A percentile compares a stretch with the other conserved stretches of the same genome.
These are phyloP conservation scores for Rhizoctonia solani DNA, from an alignment of 1,284 basidiomycete genomes.

Conservation along the genomic window DNA sequence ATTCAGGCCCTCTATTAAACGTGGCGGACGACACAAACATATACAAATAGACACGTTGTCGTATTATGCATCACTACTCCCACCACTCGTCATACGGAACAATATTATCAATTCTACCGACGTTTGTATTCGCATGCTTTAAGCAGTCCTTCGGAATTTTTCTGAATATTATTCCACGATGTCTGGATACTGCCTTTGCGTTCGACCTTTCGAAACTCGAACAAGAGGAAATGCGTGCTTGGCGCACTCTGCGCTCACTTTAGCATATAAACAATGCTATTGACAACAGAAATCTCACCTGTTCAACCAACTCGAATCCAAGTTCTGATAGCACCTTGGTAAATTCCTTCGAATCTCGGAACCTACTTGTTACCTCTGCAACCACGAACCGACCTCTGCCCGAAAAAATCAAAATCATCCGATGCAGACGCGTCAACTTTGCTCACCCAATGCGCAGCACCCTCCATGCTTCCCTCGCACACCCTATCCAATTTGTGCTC, in stretches of 20 bases:
- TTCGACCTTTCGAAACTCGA: conserved; percentile 76
- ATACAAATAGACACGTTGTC: conserved; percentile 34
- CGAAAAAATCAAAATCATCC: conserved; percentile 19
- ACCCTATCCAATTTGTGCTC: conserved; percentile 95
- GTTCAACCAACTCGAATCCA: conserved; percentile 78
- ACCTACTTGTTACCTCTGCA: conserved; percentile 94
- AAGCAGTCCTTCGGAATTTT: conserved; percentile 64
- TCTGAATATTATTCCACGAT: conserved; percentile 68
- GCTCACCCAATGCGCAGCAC: conserved; percentile 80
- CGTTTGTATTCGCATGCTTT: conserved; percentile 98
- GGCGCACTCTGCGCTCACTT: conserved; percentile 61
- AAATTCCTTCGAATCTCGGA: conserved; percentile 78
- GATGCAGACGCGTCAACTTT: conserved; percentile 1
- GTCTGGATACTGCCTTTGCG: conserved; percentile 54
- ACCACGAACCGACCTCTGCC: conserved; percentile 92
- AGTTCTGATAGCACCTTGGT: conserved; percentile 68
- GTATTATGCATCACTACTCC: conserved; percentile 21
- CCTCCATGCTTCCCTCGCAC: conserved; percentile 87
- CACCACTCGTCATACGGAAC: conserved; percentile 8
- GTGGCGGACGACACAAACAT: conserved; percentile 19
- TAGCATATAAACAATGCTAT: conserved; percentile 21
- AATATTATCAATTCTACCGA: conserved; percentile 53
- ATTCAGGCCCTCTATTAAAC: conserved; percentile 27
- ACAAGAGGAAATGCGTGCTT: conserved; percentile 88
- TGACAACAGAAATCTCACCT: conserved; percentile 55